Percentiles rank a stretch among this genome's conserved stretches.
These are phyloP conservation scores for Mercurialis annua DNA, from an alignment of 345 rosid species.

Conservation along the genomic window DNA sequence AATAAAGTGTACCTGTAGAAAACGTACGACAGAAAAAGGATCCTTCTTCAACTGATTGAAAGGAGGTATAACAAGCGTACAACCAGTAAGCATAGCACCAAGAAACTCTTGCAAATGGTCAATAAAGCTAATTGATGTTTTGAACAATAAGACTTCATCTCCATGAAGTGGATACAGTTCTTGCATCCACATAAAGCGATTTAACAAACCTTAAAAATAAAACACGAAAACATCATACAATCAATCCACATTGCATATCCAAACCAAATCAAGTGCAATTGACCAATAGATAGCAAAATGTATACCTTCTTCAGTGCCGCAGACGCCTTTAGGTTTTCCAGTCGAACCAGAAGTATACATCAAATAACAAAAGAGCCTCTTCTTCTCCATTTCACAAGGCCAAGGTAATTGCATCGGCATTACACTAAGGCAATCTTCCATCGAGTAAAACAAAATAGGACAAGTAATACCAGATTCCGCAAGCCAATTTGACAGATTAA, in stretches of 20 bases:
- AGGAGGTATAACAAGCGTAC: slow-evolving; percentile 71
- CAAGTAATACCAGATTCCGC: slow-evolving; percentile 29
- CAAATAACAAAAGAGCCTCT: slow-evolving; percentile 67
- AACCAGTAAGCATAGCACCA: slow-evolving; percentile 59
- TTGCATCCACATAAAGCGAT: slow-evolving; percentile 94
- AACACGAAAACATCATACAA: slow-evolving; percentile 18
- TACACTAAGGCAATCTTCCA: slow-evolving; percentile 36
- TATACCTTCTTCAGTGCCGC: slow-evolving; percentile 86
- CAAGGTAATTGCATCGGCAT: slow-evolving; percentile 28
- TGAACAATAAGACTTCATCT: slow-evolving; percentile 63
- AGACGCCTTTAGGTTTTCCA: slow-evolving; percentile 87
- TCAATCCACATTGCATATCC: slow-evolving; percentile 8
- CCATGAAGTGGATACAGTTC: slow-evolving; percentile 57
- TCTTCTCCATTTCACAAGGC: slow-evolving; percentile 50
- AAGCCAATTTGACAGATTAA: slow-evolving; percentile 48
- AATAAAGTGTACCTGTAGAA: slow-evolving; percentile 58
- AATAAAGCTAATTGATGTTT: slow-evolving; percentile 82
- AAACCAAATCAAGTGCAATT: slow-evolving; percentile 9
- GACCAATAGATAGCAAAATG: slow-evolving; percentile 2
- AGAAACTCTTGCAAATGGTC: slow-evolving; percentile 96
- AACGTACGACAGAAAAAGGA: slow-evolving; percentile 45
- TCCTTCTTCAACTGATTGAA: slow-evolving; percentile 43
- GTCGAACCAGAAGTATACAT: slow-evolving; percentile 95
- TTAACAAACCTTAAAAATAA: slow-evolving; percentile 61
- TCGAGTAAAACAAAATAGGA: slow-evolving; percentile 47